Evolutionary conservation across 805 yeast genomes (phyloP), one percentile per base, ranked within the genome.

Genomic region (Priceomyces melissophilus): DNA sequence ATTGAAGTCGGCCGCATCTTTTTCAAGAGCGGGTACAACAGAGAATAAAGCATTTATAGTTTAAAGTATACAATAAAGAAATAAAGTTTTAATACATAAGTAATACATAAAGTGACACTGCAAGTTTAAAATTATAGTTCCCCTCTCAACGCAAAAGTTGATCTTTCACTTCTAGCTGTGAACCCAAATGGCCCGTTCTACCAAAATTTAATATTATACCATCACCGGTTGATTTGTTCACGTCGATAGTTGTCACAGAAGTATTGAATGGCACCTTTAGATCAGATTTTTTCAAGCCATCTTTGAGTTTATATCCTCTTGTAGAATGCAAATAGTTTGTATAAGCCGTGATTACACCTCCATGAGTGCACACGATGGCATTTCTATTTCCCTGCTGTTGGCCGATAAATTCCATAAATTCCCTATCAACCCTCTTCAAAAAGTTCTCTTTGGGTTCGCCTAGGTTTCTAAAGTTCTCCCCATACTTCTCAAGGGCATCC

Each of bases 311-410:
- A 47, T 67, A 78, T 10, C 57, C 52, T 23, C 54, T 50, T 15
- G 65, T 70, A 4, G 58, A 52, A 37, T 78, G 61, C 32, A 84
- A 62, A 55, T 80, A 69, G 44, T 75, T 74, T 30, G 78, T 55
- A 29, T 82, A 71, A 23, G 79, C 75, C 35, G 87, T 75, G 12
- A 87, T 81, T 1, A 84, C 84, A 7, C 95, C 95, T 14, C 96
- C 96, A 57, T 87, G 96, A 10, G 88, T 78, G 42, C 87, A 78
- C 14, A 86, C 44, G 10, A 81, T 65, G 2, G 84, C 72, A 50
- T 84, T 85, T 37, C 60, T 61, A 1, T 62, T 53, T 0, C 48
- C 49, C 3, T 58, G 50, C 2, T 74, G 60, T 20, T 63, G 65
- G 8, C 67, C 61, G 3, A 79, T 55, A 0, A 77, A 60, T 1